Evolutionary conservation across 768 basidiomycete species (phyloP).

Genomic region (Russula brevipes): DNA sequence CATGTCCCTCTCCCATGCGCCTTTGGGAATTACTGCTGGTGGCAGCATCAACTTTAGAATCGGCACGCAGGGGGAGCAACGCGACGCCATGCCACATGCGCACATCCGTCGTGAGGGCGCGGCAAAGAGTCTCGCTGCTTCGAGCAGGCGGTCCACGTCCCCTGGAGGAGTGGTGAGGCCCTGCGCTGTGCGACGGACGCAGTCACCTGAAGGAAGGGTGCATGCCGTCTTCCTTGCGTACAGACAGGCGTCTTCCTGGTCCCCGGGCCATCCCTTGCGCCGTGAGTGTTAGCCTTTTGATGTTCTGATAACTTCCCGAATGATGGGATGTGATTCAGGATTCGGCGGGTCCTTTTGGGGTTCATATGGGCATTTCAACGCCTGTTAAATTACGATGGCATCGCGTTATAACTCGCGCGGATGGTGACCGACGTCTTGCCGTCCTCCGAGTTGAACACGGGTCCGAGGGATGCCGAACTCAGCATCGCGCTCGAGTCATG

Average conservation of each 20-base stretch:
- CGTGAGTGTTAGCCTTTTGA: no score
- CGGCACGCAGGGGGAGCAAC: slow-evolving; percentile 39
- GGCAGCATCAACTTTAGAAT: background rate
- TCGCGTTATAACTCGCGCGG: no score
- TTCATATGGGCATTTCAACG: background rate
- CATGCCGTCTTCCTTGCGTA: background rate
- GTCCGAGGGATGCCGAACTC: slow-evolving; percentile 13
- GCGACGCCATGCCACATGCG: slow-evolving; percentile 51
- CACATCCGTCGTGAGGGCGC: slow-evolving; percentile 31
- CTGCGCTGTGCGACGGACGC: slow-evolving; percentile 41
- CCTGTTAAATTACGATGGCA: no score
- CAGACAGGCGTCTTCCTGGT: no score
- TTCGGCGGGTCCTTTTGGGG: no score
- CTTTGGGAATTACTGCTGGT: background rate
- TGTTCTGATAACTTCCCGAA: no score
- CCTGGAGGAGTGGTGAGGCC: no score
- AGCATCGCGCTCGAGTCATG: no score
- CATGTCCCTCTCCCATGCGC: slow-evolving; percentile 31
- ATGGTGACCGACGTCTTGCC: no score
- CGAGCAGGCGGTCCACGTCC: slow-evolving; percentile 40
- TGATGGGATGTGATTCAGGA: no score
- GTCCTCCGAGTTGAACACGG: slow-evolving; percentile 12
- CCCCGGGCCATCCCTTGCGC: no score
- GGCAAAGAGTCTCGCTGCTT: slow-evolving; percentile 43
- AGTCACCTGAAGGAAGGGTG: slow-evolving; percentile 26